phyloP scores from a whole-genome alignment of 768 basidiomycete species.

The Trametes cinnabarina region DNA sequence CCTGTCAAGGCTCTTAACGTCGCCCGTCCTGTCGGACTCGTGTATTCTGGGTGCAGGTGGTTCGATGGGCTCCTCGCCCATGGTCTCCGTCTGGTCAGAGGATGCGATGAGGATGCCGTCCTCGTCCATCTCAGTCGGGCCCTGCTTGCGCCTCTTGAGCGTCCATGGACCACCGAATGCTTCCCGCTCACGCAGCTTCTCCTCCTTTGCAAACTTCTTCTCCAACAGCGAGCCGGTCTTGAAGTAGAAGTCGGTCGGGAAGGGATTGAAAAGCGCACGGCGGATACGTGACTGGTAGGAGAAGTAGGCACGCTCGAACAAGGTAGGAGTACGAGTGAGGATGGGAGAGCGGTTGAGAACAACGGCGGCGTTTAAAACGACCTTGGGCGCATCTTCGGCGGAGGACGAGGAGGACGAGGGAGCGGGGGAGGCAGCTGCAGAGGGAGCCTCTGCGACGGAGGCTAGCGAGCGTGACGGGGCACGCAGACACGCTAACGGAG shows the following conservation, averaged over 20 bases:
- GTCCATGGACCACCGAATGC: constrained; percentile 63
- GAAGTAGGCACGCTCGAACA: constrained; percentile 80
- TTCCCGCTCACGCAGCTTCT: constrained; percentile 64
- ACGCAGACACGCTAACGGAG: constrained; percentile 15
- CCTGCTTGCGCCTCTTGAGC: constrained; percentile 35
- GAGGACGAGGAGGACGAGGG: constrained; percentile 16
- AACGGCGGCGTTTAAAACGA: constrained; percentile 57
- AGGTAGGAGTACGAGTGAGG: constrained; percentile 65
- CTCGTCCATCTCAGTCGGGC: constrained; percentile 1
- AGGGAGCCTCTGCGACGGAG: constrained; percentile 23
- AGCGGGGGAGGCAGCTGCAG: constrained; percentile 10
- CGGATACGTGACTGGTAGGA: constrained; percentile 80
- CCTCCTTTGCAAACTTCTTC: constrained; percentile 74
- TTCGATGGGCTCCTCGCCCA: constrained; percentile 57
- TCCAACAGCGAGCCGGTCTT: constrained; percentile 86
- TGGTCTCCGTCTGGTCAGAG: constrained; percentile 36
- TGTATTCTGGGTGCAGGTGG: constrained; percentile 46
- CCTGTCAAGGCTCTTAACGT: constrained; percentile 77
- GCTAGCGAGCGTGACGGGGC: constrained; percentile 26
- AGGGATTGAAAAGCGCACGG: constrained; percentile 83
- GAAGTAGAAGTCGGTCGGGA: constrained; percentile 91
- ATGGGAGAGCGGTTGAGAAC: constrained; percentile 78
- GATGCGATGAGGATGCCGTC: constrained; percentile 4
- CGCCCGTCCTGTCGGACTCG: constrained; percentile 55
- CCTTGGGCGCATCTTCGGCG: constrained; percentile 33